These are phyloP conservation scores for Sphenostylis stenocarpa DNA, from an alignment of 306 rosid genomes.

Conservation along the genomic window DNA sequence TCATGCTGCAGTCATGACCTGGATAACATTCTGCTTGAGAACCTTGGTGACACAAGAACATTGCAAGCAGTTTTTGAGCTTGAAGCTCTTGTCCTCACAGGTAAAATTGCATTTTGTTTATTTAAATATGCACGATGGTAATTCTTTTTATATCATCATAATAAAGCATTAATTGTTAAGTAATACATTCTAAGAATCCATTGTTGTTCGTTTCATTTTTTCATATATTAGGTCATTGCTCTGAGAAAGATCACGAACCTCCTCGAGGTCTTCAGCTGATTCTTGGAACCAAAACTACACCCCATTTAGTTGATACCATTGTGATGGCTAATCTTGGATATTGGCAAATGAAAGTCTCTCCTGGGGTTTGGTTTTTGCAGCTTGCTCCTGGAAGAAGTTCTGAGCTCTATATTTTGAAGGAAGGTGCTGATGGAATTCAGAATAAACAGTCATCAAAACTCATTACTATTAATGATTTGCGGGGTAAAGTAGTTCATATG, in stretches of 20 bases:
- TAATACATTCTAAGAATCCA: conserved; percentile 1
- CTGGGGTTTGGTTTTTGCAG: conserved; percentile 98
- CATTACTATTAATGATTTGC: conserved; percentile 74
- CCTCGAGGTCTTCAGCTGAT: conserved; percentile 96
- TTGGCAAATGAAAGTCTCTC: conserved; percentile 99
- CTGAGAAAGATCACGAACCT: conserved; percentile 92
- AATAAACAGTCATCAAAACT: conserved; percentile 65
- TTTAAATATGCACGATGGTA: not conserved
- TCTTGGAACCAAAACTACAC: conserved; percentile 84
- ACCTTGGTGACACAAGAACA: conserved; percentile 88
- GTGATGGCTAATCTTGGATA: conserved; percentile 99
- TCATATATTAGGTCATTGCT: conserved; percentile 81
- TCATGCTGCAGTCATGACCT: conserved; percentile 82
- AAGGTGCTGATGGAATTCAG: conserved; percentile 56
- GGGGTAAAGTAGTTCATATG: conserved; percentile 94
- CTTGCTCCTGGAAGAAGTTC: conserved; percentile 99
- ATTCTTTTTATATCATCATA: conserved; percentile 10
- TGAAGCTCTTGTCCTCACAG: conserved; percentile 97
- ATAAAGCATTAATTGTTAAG: conserved; percentile 10
- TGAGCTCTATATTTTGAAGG: conserved; percentile 83
- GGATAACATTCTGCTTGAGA: conserved; percentile 98
- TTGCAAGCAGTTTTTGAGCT: conserved; percentile 95
- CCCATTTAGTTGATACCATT: conserved; percentile 94
- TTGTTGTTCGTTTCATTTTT: conserved; percentile 23
- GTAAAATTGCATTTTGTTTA: conserved; percentile 44